phyloP scores from a whole-genome alignment of 164 flowering plant species.

The Brasenia schreberi region DNA sequence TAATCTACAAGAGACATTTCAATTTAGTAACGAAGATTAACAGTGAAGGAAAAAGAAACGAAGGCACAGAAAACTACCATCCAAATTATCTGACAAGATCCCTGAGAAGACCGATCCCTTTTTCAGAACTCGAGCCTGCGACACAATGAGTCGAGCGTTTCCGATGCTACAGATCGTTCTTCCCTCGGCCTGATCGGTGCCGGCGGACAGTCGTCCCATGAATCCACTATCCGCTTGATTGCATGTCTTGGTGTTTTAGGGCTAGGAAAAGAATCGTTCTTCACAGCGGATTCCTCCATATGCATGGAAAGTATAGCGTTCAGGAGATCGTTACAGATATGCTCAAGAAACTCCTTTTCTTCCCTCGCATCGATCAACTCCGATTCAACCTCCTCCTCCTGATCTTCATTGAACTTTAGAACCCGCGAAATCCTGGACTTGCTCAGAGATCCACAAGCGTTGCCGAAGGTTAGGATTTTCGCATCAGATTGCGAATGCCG shows the following conservation, averaged over 20 bases:
- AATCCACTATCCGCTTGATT: neutral
- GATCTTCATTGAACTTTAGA: neutral
- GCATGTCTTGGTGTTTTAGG: neutral
- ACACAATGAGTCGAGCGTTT: conserved; percentile 13
- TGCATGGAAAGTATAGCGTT: conserved; percentile 29
- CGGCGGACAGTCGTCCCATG: conserved; percentile 36
- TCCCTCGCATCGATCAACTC: conserved; percentile 7
- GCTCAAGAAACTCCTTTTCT: conserved; percentile 32
- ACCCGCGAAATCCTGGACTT: neutral
- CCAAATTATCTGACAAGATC: too few species aligned
- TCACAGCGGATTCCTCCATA: conserved; percentile 12
- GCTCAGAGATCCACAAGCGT: neutral
- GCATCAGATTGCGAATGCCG: conserved; percentile 1
- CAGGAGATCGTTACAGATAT: conserved; percentile 27
- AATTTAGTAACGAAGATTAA: too few species aligned
- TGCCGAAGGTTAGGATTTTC: neutral
- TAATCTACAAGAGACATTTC: too few species aligned
- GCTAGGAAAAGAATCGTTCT: neutral
- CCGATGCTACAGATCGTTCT: neutral
- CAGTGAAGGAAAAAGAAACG: too few species aligned
- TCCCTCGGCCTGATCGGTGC: conserved; percentile 25
- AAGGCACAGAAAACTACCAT: too few species aligned
- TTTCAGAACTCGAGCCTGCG: conserved; percentile 62
- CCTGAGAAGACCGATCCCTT: neutral
- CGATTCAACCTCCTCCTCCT: neutral